A percentile compares a stretch with the other conserved stretches of the same genome.
phyloP scores from a whole-genome alignment of 2,329 filamentous ascomycete species.

The Mollisia scopiformis region DNA sequence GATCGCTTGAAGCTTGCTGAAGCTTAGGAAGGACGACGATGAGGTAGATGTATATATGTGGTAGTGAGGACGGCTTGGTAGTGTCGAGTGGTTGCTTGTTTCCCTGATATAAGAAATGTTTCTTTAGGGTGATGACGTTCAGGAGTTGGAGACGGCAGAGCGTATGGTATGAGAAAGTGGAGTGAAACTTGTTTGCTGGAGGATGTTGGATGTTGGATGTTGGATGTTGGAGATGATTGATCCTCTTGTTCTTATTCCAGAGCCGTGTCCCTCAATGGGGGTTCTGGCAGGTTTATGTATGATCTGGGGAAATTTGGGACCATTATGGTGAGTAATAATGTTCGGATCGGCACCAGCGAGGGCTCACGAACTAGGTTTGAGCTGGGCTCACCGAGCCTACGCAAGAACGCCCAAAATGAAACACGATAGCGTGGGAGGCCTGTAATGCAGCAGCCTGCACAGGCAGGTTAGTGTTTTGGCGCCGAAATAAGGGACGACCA shows the following conservation, averaged over 20 bases:
- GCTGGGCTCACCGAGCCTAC: slow-evolving; percentile 16
- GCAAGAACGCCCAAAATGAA: slow-evolving; percentile 35
- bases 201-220: too few species aligned
- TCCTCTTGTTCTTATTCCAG: slow-evolving; percentile 8
- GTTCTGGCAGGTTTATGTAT: slow-evolving; percentile 32
- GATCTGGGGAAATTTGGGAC: slow-evolving; percentile 35
- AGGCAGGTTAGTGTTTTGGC: slow-evolving; percentile 16
- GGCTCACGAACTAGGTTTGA: slow-evolving; percentile 24
- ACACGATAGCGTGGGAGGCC: slow-evolving; percentile 37
- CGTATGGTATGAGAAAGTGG: too few species aligned
- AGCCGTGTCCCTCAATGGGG: slow-evolving; percentile 13
- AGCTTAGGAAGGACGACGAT: background rate
- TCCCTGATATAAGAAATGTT: slow-evolving; percentile 14
- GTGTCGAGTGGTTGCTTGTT: slow-evolving; percentile 7
- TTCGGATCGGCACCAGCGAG: slow-evolving; percentile 28
- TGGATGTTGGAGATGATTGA: slow-evolving; percentile 16
- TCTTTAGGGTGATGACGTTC: slow-evolving; percentile 6
- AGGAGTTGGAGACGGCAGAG: slow-evolving; percentile 1
- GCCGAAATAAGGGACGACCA: slow-evolving; percentile 20
- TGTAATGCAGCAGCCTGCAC: slow-evolving; percentile 19
- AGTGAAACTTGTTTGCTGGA: slow-evolving; percentile 18
- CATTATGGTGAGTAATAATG: slow-evolving; percentile 26
- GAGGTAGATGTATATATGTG: slow-evolving; percentile 21
- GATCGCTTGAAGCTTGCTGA: background rate
- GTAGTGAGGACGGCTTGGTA: slow-evolving; percentile 3